Base-by-base conservation (phyloP, 768 basidiomycete genomes). In the Termitomyces sp. region DNA sequence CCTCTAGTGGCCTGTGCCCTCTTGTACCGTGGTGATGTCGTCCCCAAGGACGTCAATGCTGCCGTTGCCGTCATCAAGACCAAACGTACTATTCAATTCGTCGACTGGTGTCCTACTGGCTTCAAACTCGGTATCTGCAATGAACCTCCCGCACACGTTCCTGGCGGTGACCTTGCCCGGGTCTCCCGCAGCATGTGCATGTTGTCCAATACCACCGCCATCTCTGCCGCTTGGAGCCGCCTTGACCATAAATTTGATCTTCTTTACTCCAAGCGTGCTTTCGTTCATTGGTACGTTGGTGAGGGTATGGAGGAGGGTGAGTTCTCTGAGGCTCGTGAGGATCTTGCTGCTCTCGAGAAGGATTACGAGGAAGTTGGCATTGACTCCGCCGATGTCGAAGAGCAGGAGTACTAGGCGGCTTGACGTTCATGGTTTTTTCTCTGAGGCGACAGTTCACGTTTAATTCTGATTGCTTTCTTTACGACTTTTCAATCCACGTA, bases 281-380 rank as follows among this genome's bases (percentile, higher is more conserved):
- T 92, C 62, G 88, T 90, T n/a, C 89, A 91, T 73, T 90, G 93
- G 94, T 96, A 95, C 68, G 95, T 97, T 61, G 95, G 95, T 69
- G 95, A 98, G 77, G 96, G 96, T 80, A 98, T 98, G 96, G 96
- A 98, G 71, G 96, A 85, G 83, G 96, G 96, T 71, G 96, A 99
- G 77, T 98, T 98, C 79, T 95, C 93, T 19, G 96, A 98, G 78
- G 96, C 96, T 19, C 90, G 96, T 59, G 97, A 99, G 77, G 96
- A 99, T 72, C 87, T 99, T 57, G 97, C 96, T n/a, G 96, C 96
- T n/a, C 86, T 99, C 54, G 96, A 98, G 81, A 97, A 94, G 74
- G 93, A 94, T 63, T 95, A 94, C 66, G 92, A 93, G 71, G 92
- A 97, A 71, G 93, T 82, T 66, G 81, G 78, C 61, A 76, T 73